These are phyloP conservation scores for Globisporangium middletonii DNA, from an alignment of 352 stramenopile genomes.

Conservation along the genomic window DNA sequence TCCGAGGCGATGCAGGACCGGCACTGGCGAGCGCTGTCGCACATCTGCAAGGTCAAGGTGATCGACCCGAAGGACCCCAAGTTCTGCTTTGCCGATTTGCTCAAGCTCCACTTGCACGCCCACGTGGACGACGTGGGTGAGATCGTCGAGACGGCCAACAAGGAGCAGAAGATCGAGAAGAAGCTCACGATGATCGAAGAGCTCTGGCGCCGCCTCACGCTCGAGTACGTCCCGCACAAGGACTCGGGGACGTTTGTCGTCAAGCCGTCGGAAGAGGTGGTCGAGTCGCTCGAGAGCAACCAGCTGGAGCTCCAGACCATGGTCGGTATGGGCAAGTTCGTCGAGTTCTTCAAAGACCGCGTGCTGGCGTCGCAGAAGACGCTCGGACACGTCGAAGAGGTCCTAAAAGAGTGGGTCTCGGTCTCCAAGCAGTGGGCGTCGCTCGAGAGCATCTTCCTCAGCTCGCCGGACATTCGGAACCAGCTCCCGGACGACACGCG, in stretches of 20 bases:
- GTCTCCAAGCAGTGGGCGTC: slow-evolving; percentile 87
- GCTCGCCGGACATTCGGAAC: slow-evolving; percentile 84
- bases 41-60: slow-evolving; percentile 81
- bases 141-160: slow-evolving; percentile 86
- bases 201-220: slow-evolving; percentile 69
- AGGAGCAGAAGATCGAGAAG: slow-evolving; percentile 89
- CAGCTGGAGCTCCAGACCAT: slow-evolving; percentile 86
- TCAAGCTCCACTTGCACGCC: slow-evolving; percentile 77
- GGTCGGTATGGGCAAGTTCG: slow-evolving; percentile 89
- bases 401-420: slow-evolving; percentile 84
- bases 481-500: slow-evolving; percentile 82
- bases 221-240: slow-evolving; percentile 86
- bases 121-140: slow-evolving; percentile 85
- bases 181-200: slow-evolving; percentile 88
- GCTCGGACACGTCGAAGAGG: slow-evolving; percentile 79
- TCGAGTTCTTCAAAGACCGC: slow-evolving; percentile 87
- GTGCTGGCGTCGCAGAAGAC: slow-evolving; percentile 76
- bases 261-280: slow-evolving; percentile 81
- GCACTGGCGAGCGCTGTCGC: slow-evolving; percentile 90
- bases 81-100: slow-evolving; percentile 75
- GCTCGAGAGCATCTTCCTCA: slow-evolving; percentile 87
- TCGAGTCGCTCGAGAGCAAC: slow-evolving; percentile 84
- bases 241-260: slow-evolving; percentile 83
- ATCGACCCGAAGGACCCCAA: slow-evolving; percentile 83
- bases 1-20: slow-evolving; percentile 92